Evolutionary conservation across 352 stramenopile genomes (phyloP).

Genomic region (Thraustotheca clavata): DNA sequence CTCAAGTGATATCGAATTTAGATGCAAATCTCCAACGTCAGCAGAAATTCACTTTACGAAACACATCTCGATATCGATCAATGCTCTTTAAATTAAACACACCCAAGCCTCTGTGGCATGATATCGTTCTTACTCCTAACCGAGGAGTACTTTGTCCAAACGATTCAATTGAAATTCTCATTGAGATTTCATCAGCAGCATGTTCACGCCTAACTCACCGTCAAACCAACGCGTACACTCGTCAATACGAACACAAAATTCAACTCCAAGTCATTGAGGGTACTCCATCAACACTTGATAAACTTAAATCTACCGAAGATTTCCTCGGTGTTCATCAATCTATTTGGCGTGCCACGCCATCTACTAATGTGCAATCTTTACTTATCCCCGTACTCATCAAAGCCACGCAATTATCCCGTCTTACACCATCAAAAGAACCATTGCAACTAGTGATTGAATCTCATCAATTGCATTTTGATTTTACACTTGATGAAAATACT

Average conservation of each 20-base stretch:
- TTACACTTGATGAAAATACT: neutral
- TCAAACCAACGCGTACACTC: neutral
- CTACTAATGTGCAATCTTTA: neutral
- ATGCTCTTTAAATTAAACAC: conserved; percentile 12
- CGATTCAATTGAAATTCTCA: conserved; percentile 4
- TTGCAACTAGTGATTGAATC: neutral
- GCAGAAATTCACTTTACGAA: conserved; percentile 9
- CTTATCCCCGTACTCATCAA: neutral
- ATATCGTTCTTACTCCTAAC: conserved; percentile 6
- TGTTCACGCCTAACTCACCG: neutral
- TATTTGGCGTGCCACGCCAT: too few species aligned
- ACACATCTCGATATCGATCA: neutral
- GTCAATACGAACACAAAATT: neutral
- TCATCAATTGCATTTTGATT: neutral
- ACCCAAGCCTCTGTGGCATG: neutral
- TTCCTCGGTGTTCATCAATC: too few species aligned
- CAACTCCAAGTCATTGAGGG: too few species aligned
- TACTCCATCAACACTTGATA: too few species aligned
- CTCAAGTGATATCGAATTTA: neutral
- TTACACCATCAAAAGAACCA: neutral
- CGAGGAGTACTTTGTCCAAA: conserved; percentile 1
- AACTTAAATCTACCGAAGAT: too few species aligned
- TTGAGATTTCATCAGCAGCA: neutral
- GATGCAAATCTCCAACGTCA: neutral
- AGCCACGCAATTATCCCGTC: neutral